Conservation (phyloP, 192 early-diverging fungal species). For the Backusella circina region DNA sequence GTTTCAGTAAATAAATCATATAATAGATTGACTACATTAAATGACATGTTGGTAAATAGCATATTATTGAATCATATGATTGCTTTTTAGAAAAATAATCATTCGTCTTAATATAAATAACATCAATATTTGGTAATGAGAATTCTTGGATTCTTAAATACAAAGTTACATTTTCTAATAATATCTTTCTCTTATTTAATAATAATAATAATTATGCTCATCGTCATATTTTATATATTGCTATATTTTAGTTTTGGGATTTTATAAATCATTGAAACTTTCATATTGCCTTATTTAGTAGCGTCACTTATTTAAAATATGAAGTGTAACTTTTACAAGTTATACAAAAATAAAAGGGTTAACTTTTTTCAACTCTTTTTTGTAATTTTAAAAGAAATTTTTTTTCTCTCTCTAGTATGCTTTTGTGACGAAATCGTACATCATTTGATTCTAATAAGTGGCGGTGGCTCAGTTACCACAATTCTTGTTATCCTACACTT, state of each 20-base stretch:
- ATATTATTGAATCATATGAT: too few species aligned
- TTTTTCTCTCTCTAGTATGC: not conserved
- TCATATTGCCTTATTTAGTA: not conserved
- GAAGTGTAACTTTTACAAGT: not conserved
- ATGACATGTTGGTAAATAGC: too few species aligned
- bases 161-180: not conserved
- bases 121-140: not conserved
- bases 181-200: not conserved
- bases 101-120: not conserved
- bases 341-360: not conserved
- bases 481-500: too few species aligned
- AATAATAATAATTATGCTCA: too few species aligned
- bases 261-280: not conserved
- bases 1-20: too few species aligned
- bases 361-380: not conserved
- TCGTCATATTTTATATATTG: too few species aligned
- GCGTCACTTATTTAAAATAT: not conserved
- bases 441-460: not conserved
- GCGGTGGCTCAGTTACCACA: not conserved
- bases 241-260: not conserved
- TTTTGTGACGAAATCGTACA: not conserved
- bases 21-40: too few species aligned
- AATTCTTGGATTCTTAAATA: not conserved
- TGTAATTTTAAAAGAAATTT: too few species aligned
- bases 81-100: too few species aligned